Evolutionary conservation across 805 yeast species (phyloP).

Genomic region (Suhomyces tanzawaensis): DNA sequence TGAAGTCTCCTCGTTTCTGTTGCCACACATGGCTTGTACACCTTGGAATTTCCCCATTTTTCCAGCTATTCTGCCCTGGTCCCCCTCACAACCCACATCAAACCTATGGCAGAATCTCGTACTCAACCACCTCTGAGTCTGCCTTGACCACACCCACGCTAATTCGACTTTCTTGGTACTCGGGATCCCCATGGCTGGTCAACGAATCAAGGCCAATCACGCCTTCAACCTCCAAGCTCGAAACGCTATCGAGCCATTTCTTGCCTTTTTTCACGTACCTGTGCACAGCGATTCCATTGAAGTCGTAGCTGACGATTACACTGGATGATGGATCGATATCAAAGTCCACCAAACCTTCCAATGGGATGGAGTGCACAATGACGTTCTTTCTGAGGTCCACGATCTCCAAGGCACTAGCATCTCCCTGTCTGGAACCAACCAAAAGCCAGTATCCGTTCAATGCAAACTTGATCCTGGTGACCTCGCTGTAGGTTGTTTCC

Average conservation of each 20-base stretch:
- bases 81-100: too few species aligned
- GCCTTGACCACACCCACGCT: slow-evolving; percentile 6
- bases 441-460: slow-evolving; percentile 65
- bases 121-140: slow-evolving; percentile 5
- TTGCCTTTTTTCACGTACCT: slow-evolving; percentile 41
- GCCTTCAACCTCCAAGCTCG: slow-evolving; percentile 1
- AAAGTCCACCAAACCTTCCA: slow-evolving; percentile 21
- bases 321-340: slow-evolving; percentile 37
- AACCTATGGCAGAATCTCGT: slow-evolving; percentile 2
- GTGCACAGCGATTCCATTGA: slow-evolving; percentile 25
- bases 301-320: slow-evolving; percentile 23
- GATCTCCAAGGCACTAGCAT: slow-evolving; percentile 30
- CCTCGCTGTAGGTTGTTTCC: slow-evolving; percentile 16
- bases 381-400: slow-evolving; percentile 49
- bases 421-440: slow-evolving; percentile 24
- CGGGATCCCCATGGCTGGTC: slow-evolving; percentile 7
- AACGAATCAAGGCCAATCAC: slow-evolving; percentile 3
- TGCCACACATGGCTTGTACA: too few species aligned
- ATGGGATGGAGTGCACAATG: slow-evolving; percentile 25
- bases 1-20: too few species aligned
- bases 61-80: too few species aligned
- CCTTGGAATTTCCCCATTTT: too few species aligned
- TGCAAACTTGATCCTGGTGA: slow-evolving; percentile 48
- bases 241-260: slow-evolving; percentile 25
- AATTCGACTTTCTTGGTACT: slow-evolving; percentile 7